Percentiles rank a stretch among this genome's conserved stretches.
phyloP scores from a whole-genome alignment of 23 red algal genomes.

The Gracilariopsis chorda region DNA sequence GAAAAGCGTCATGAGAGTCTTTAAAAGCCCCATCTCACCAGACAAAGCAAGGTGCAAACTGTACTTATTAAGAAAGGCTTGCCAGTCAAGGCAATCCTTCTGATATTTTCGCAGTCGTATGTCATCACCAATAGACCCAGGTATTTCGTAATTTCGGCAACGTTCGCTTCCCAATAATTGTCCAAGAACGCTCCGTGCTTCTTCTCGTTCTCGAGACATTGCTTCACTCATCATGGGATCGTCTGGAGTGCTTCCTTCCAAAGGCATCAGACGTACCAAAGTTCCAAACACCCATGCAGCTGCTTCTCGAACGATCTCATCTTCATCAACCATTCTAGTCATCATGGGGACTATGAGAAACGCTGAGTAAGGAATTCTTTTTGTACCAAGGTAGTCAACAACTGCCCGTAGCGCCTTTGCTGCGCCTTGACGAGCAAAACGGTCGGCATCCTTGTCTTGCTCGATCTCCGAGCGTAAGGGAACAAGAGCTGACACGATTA shows the following conservation, averaged over 20 bases:
- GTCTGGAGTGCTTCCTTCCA: conserved; percentile 84
- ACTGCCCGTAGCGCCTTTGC: conserved; percentile 62
- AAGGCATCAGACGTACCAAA: conserved; percentile 88
- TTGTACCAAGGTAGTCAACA: conserved; percentile 53
- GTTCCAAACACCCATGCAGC: conserved; percentile 76
- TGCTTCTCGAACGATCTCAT: conserved; percentile 72
- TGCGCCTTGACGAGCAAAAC: conserved; percentile 44
- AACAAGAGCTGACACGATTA: conserved; percentile 62
- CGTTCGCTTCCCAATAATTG: conserved; percentile 84
- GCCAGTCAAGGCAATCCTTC: conserved; percentile 94
- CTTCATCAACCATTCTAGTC: conserved; percentile 88
- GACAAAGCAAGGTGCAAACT: conserved; percentile 90
- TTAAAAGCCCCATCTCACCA: conserved; percentile 99
- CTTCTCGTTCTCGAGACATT: conserved; percentile 49
- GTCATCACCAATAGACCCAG: conserved; percentile 68
- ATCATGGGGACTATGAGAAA: conserved; percentile 93
- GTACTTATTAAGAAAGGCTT: conserved; percentile 91
- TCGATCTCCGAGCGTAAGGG: conserved; percentile 62
- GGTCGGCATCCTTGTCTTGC: conserved; percentile 33
- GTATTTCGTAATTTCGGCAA: conserved; percentile 70
- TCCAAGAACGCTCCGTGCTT: conserved; percentile 77
- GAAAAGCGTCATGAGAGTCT: conserved; percentile 98
- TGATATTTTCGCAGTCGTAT: conserved; percentile 90
- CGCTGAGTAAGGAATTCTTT: conserved; percentile 86
- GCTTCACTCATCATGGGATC: conserved; percentile 38